Base-by-base conservation (phyloP, 2,329 filamentous ascomycete genomes). In the Penicillium sp. region DNA sequence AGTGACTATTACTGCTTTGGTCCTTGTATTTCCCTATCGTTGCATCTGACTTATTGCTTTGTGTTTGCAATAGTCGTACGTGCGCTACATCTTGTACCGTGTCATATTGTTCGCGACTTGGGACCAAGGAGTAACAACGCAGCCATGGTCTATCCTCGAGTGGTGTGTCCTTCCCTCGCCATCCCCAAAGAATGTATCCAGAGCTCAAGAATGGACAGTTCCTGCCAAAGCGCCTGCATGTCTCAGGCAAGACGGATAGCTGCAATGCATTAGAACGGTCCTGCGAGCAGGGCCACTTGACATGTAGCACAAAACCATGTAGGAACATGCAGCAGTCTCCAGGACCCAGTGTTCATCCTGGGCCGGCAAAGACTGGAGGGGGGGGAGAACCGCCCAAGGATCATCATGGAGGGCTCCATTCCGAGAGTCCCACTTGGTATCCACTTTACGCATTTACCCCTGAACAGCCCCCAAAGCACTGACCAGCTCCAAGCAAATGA, bases 391-490 rank as follows among this genome's bases (percentile, higher is more conserved):
- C 53, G 19, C 56, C 25, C 28, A 16, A 52, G 33, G 64, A 33
- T 33, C 30, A 33, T 33, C 6, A 33, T 33, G 30, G 30, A 66
- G 60, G 61, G 45, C 60, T 63, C 59, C 59, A 62, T 65, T 58
- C 55, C 52, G 57, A 35, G 52, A 48, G 59, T 58, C 58, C 64
- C 65, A 65, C 63, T 37, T 10, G 45, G 16, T 56, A 56, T 67
- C 66, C 66, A 69, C 67, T 64, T 64, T 40, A 45, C 59, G 42
- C 55, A 55, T 62, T 68, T 68, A 68, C 67, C 67, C 67, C 67
- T 69, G 67, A 67, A 51, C 61, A 55, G 59, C 22, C 37, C 33
- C 49, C 26, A 2, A 48, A 67, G 66, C 65, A 68, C 58, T 49
- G 65, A 62, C 65, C 63, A 67, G 22, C 35, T 30, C 35, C 6